Conservation (phyloP, 345 rosid genomes). For the Fremontodendron californicum region DNA sequence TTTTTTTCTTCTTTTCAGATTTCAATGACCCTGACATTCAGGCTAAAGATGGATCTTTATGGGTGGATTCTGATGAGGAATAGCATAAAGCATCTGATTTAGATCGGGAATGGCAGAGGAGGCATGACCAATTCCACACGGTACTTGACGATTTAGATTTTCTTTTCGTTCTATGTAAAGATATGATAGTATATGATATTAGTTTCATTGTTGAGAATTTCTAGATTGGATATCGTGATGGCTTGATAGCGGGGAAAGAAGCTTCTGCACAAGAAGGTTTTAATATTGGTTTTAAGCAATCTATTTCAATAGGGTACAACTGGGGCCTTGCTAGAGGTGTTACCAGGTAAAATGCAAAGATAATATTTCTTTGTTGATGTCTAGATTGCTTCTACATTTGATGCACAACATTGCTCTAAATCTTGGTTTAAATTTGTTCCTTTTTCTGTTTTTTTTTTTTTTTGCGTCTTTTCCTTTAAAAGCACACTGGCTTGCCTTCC, state of each 20-base stretch:
- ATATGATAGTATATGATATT: too few relatives aligned
- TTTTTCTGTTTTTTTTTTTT: too few relatives aligned
- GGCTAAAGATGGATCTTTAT: constrained; percentile 37
- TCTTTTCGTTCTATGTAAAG: background rate
- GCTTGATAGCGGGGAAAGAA: constrained; percentile 70
- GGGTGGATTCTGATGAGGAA: constrained; percentile 48
- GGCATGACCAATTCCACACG: constrained; percentile 40
- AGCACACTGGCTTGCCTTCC: constrained; percentile 70
- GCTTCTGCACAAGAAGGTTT: constrained; percentile 78
- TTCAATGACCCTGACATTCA: constrained; percentile 23
- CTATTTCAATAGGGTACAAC: constrained; percentile 55
- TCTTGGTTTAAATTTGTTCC: background rate
- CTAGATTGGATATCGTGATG: constrained; percentile 82
- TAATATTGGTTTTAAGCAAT: constrained; percentile 65
- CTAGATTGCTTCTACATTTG: background rate
- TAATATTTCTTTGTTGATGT: background rate
- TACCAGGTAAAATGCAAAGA: constrained; percentile 48
- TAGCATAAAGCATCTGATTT: constrained; percentile 25
- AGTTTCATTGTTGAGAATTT: background rate
- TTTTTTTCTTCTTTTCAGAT: constrained; percentile 17
- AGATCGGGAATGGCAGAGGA: constrained; percentile 47
- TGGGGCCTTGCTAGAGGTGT: constrained; percentile 81
- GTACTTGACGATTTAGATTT: constrained; percentile 22
- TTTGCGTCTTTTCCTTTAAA: constrained; percentile 10
- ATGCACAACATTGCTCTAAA: background rate